Conservation (phyloP, 1,284 basidiomycete genomes). For the Afroboletus lepidellus region DNA sequence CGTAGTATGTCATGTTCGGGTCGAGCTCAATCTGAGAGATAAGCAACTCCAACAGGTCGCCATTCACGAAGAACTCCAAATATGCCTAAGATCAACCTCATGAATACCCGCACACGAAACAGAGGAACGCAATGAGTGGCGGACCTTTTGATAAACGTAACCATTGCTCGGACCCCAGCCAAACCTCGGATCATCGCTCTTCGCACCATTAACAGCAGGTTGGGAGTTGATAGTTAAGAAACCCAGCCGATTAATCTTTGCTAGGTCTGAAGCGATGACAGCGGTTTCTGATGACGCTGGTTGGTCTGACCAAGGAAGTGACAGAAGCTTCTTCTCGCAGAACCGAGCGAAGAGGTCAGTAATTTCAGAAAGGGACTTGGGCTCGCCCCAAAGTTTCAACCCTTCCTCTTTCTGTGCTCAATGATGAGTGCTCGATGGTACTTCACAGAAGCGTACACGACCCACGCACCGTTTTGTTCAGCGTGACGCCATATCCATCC, state of each 20-base stretch:
- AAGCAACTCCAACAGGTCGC: conserved; percentile 71
- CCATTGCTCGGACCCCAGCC: conserved; percentile 96
- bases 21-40: conserved; percentile 87
- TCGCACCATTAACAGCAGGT: conserved; percentile 92
- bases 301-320: conserved; percentile 96
- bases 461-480: conserved; percentile 72
- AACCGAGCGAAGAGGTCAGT: conserved; percentile 77
- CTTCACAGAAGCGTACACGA: background rate
- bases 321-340: conserved; percentile 67
- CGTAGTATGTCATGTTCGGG: conserved; percentile 93
- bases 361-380: conserved; percentile 68
- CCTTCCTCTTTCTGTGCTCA: conserved; percentile 74
- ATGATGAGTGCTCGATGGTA: conserved; percentile 5
- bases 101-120: background rate
- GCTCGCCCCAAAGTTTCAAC: conserved; percentile 84
- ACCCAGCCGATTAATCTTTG: conserved; percentile 84
- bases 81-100: conserved; percentile 67
- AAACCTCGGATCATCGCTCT: conserved; percentile 82
- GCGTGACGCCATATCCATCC: conserved; percentile 89
- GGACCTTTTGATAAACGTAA: conserved; percentile 95
- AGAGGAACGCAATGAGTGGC: conserved; percentile 22
- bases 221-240: conserved; percentile 99
- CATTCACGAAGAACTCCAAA: conserved; percentile 92
- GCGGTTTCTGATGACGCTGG: conserved; percentile 83
- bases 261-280: conserved; percentile 78